Base-by-base conservation (phyloP, 2,329 filamentous ascomycete species). In the Phoma sp. region DNA sequence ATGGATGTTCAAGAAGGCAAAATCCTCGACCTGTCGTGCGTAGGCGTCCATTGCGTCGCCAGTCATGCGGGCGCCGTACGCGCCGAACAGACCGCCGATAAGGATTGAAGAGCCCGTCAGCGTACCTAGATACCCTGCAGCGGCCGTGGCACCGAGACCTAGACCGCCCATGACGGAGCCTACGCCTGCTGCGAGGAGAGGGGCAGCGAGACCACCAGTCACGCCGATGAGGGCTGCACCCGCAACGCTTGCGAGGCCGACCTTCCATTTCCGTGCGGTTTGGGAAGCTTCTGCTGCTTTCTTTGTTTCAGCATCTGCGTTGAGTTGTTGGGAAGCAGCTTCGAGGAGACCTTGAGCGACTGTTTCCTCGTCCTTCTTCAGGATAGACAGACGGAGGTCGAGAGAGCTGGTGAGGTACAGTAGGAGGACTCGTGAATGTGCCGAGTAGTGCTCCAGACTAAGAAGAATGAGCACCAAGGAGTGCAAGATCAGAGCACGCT, bases 1-100 rank as follows among this genome's bases (percentile, higher is more conserved):
- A 44, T 72, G 72, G 15, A 96, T 80, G 0, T 92, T 90, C 10
- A 96, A 76, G 66, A 98, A 91, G 0, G 86, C 91, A 74, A 97
- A 96, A 69, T 98, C 93, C 65, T 91, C 87, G 15, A 98, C 88
- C 61, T 96, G 92, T 63, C 87, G 87, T 10, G 89, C 85, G 72
- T 96, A 96, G n/a, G 88, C 82, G 61, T 96, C 91, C 82, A 97
- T 90, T 82, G 93, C 91, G 72, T 92, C 88, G 47, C 88, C 86
- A 0, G 90, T 90, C 82, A 96, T 93, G 32, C 88, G 85, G 1
- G 88, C 87, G 38, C 90, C 90, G 70, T 96, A 96, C n/a, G 95
- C 91, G 8, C 95, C 95, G 69, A 98, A 97, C 35, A 98, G 79
- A 33, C 89, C 86, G 15, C 93, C 94, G 27, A 96, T 88, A 37